These are phyloP conservation scores for Rhinocladiella similis DNA, from an alignment of 2,329 filamentous ascomycete genomes.

Conservation along the genomic window DNA sequence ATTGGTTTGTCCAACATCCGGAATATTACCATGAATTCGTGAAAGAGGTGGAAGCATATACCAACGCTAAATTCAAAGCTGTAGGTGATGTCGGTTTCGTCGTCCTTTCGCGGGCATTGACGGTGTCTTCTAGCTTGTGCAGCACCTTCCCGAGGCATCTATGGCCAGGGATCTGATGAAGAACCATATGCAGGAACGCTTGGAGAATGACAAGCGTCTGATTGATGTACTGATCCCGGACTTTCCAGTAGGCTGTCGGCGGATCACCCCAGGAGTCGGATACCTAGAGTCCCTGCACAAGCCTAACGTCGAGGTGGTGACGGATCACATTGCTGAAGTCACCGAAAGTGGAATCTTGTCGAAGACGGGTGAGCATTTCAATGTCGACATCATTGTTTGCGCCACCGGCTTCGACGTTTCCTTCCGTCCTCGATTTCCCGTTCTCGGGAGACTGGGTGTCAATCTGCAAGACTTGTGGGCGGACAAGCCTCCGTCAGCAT, in stretches of 20 bases:
- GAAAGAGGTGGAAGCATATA: too few species aligned
- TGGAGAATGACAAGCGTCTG: too few species aligned
- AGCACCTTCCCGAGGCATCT: too few species aligned
- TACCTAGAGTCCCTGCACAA: conserved; percentile 54
- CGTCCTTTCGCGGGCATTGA: too few species aligned
- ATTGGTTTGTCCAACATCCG: too few species aligned
- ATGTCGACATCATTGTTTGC: conserved; percentile 32
- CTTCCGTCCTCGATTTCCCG: conserved; percentile 36
- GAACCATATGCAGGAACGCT: neutral
- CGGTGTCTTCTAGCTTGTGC: too few species aligned
- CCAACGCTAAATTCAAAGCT: too few species aligned
- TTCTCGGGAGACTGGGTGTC: conserved; percentile 34
- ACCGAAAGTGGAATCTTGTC: conserved; percentile 53
- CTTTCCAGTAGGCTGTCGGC: conserved; percentile 42
- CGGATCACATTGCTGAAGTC: conserved; percentile 57
- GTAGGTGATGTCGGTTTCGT: too few species aligned
- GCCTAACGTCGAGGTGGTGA: conserved; percentile 62
- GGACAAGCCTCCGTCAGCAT: conserved; percentile 27
- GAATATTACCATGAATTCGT: too few species aligned
- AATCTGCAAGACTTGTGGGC: conserved; percentile 9
- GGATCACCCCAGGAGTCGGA: conserved; percentile 47
- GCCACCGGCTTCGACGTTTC: conserved; percentile 42
- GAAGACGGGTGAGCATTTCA: conserved; percentile 13
- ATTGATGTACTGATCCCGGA: too few species aligned
- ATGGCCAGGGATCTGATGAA: too few species aligned